Percentiles rank a stretch among this genome's conserved stretches.
phyloP scores from a whole-genome alignment of 805 yeast genomes.

The Komagataella kurtzmanii region DNA sequence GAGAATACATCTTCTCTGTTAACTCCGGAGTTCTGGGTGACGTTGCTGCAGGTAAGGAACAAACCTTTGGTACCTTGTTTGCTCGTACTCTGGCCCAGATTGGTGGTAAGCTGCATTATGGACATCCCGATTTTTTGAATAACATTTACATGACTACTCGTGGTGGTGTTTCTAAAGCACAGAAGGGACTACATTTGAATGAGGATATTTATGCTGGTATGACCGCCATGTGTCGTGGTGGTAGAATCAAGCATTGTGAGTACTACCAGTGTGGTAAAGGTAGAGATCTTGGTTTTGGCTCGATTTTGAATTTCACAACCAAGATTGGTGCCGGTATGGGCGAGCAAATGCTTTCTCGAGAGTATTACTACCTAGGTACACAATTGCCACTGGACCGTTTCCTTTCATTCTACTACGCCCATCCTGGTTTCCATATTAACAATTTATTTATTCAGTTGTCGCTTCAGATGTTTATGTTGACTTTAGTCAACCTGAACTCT shows the following conservation, averaged over 20 bases:
- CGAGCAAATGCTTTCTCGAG: slow-evolving; percentile 78
- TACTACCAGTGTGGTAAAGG: slow-evolving; percentile 88
- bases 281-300: slow-evolving; percentile 79
- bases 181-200: slow-evolving; percentile 73
- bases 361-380: slow-evolving; percentile 70
- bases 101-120: slow-evolving; percentile 80
- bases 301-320: slow-evolving; percentile 74
- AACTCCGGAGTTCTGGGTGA: slow-evolving; percentile 79
- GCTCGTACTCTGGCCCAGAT: slow-evolving; percentile 75
- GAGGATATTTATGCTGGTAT: slow-evolving; percentile 87
- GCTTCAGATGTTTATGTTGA: slow-evolving; percentile 57
- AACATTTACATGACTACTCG: slow-evolving; percentile 69
- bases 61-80: slow-evolving; percentile 75
- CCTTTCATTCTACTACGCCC: slow-evolving; percentile 75
- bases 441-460: slow-evolving; percentile 69
- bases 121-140: slow-evolving; percentile 79
- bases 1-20: slow-evolving; percentile 81
- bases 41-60: slow-evolving; percentile 86
- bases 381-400: slow-evolving; percentile 72
- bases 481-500: slow-evolving; percentile 59
- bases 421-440: slow-evolving; percentile 77
- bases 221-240: slow-evolving; percentile 75
- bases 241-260: slow-evolving; percentile 79
- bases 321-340: slow-evolving; percentile 93
- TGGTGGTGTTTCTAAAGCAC: slow-evolving; percentile 84